Percentiles rank a stretch among this genome's conserved stretches.
Conservation (phyloP, 2,329 filamentous ascomycete genomes). For the Whalleya microplaca region DNA sequence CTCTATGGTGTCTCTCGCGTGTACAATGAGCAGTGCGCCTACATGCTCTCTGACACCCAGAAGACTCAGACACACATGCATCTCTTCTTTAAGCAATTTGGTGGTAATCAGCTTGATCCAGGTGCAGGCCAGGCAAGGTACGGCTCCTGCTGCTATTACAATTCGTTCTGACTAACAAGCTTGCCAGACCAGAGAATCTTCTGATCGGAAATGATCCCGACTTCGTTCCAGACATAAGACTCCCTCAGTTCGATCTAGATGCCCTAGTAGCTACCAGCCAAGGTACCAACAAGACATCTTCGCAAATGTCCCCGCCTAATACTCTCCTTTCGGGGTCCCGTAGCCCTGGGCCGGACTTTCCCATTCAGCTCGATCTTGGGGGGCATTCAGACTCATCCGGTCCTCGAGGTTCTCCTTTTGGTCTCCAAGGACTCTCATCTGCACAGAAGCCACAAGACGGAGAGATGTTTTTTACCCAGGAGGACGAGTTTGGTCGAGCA, state of each 20-base stretch:
- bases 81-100: constrained; percentile 63
- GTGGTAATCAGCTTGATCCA: constrained; percentile 66
- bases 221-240: constrained; percentile 69
- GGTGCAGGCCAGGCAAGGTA: constrained; percentile 75
- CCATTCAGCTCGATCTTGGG: constrained; percentile 30
- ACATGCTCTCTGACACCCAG: constrained; percentile 81
- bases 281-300: constrained; percentile 36
- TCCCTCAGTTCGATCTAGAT: constrained; percentile 63
- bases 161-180: constrained; percentile 3
- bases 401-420: constrained; percentile 25
- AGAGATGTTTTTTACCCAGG: constrained; percentile 36
- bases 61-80: constrained; percentile 75
- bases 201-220: constrained; percentile 80
- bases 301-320: constrained; percentile 32
- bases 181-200: constrained; percentile 71
- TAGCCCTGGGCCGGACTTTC: constrained; percentile 23
- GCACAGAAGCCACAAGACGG: constrained; percentile 36
- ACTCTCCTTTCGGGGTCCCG: constrained; percentile 22
- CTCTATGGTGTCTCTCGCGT: constrained; percentile 86
- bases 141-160: constrained; percentile 31
- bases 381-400: constrained; percentile 28
- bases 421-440: constrained; percentile 34
- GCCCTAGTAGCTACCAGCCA: constrained; percentile 39
- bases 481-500: constrained; percentile 44
- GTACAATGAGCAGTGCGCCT: constrained; percentile 84